phyloP scores from a whole-genome alignment of 176 grass and related monocot species.

The Oryza glaberrima region DNA sequence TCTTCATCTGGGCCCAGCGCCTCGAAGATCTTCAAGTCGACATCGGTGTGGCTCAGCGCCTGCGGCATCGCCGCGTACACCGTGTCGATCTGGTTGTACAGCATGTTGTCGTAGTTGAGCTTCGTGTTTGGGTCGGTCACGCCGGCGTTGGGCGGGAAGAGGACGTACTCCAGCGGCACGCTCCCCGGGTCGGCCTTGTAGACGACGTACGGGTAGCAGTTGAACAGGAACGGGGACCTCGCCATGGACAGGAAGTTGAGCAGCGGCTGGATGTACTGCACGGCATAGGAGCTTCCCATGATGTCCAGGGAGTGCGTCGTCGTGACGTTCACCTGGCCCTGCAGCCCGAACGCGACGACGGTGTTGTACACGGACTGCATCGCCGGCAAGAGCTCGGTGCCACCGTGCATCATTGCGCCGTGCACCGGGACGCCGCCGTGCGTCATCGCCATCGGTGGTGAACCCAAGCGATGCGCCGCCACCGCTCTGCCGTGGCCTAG shows the following conservation, averaged over 20 bases:
- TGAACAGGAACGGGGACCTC: slow-evolving; percentile 82
- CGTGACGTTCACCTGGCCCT: slow-evolving; percentile 68
- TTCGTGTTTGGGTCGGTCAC: slow-evolving; percentile 63
- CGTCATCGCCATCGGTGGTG: too few relatives aligned
- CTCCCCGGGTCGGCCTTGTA: slow-evolving; percentile 67
- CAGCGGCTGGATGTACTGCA: slow-evolving; percentile 66
- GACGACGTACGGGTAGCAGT: slow-evolving; percentile 89
- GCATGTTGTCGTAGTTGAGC: slow-evolving; percentile 96
- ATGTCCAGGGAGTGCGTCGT: slow-evolving; percentile 85
- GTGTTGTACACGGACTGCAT: slow-evolving; percentile 75
- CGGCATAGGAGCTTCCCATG: slow-evolving; percentile 67
- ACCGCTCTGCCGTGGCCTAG: too few relatives aligned
- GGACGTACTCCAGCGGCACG: slow-evolving; percentile 74
- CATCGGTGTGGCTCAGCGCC: slow-evolving; percentile 56
- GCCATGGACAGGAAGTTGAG: slow-evolving; percentile 68
- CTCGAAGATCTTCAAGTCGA: slow-evolving; percentile 89
- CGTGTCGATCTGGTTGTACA: slow-evolving; percentile 83
- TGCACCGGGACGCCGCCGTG: too few relatives aligned
- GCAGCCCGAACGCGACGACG: slow-evolving; percentile 53
- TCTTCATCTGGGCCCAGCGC: too few relatives aligned
- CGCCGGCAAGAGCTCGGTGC: slow-evolving; percentile 53
- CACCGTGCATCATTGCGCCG: too few relatives aligned
- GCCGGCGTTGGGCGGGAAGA: slow-evolving; percentile 78
- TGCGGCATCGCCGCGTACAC: slow-evolving; percentile 70
- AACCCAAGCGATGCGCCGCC: too few relatives aligned